A percentile compares a stretch with the other conserved stretches of the same genome.
phyloP scores from a whole-genome alignment of 2,329 filamentous ascomycete species.

The Alternaria alternata region DNA sequence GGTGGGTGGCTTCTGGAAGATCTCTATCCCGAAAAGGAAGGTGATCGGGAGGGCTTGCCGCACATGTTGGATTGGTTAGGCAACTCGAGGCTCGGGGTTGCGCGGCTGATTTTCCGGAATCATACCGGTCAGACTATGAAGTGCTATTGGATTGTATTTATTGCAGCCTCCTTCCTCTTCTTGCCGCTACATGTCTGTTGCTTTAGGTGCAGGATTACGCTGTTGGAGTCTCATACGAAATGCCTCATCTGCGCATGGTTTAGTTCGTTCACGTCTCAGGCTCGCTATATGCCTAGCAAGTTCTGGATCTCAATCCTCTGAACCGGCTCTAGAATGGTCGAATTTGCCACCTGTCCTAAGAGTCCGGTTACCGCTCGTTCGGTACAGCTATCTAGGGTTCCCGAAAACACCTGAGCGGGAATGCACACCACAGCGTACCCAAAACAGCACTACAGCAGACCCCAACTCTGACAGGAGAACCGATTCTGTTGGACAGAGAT shows the following conservation, averaged over 20 bases:
- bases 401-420: background rate
- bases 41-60: background rate
- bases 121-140: background rate
- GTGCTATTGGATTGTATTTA: background rate
- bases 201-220: background rate
- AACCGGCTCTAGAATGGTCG: background rate
- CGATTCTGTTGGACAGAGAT: conserved; percentile 17
- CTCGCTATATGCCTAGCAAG: background rate
- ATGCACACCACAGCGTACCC: background rate
- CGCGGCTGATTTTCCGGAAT: background rate
- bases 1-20: background rate
- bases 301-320: background rate
- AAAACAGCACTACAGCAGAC: background rate
- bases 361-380: background rate
- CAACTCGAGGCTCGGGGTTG: background rate
- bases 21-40: background rate
- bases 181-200: background rate
- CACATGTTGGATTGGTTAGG: background rate
- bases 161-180: background rate
- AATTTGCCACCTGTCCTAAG: background rate
- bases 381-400: background rate
- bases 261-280: background rate
- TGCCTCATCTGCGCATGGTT: background rate
- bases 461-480: background rate
- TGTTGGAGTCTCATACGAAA: background rate